These are phyloP conservation scores for Hymenoscyphus repandus DNA, from an alignment of 2,329 filamentous ascomycete species.

Conservation along the genomic window DNA sequence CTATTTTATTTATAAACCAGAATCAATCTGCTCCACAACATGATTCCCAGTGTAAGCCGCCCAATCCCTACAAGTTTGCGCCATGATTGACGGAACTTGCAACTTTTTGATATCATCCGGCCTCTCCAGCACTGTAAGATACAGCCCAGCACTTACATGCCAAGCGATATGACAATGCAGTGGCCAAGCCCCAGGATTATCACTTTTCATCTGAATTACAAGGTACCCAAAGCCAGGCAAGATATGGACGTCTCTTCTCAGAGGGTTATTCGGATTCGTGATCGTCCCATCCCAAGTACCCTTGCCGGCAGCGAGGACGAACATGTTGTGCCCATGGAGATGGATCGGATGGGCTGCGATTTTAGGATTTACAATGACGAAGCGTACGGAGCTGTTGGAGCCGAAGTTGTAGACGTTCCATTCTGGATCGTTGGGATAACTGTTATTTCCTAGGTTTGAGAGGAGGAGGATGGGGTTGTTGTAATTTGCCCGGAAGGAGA, in stretches of 20 bases:
- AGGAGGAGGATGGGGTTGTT: conserved; percentile 4
- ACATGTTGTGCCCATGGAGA: conserved; percentile 67
- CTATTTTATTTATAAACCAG: conserved; percentile 9
- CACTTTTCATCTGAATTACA: conserved; percentile 40
- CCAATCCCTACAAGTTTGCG: conserved; percentile 52
- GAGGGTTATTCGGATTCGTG: conserved; percentile 42
- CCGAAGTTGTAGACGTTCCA: conserved; percentile 7
- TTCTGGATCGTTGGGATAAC: neutral
- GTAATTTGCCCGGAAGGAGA: conserved; percentile 3
- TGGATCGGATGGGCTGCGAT: conserved; percentile 54
- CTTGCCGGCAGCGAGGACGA: conserved; percentile 50
- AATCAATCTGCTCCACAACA: conserved; percentile 30
- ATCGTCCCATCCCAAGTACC: conserved; percentile 21
- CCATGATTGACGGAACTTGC: conserved; percentile 43
- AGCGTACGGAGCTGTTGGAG: conserved; percentile 17
- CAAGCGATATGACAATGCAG: conserved; percentile 46
- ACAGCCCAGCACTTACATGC: conserved; percentile 40
- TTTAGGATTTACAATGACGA: conserved; percentile 45
- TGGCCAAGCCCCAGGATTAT: conserved; percentile 50
- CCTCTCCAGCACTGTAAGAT: conserved; percentile 34
- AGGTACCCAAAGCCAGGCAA: conserved; percentile 38
- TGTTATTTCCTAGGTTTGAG: conserved; percentile 1
- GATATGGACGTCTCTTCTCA: conserved; percentile 45
- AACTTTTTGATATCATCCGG: conserved; percentile 35
- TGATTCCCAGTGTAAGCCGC: conserved; percentile 27